Conservation (phyloP, 2,329 filamentous ascomycete genomes). For the Zymoseptoria brevis region DNA sequence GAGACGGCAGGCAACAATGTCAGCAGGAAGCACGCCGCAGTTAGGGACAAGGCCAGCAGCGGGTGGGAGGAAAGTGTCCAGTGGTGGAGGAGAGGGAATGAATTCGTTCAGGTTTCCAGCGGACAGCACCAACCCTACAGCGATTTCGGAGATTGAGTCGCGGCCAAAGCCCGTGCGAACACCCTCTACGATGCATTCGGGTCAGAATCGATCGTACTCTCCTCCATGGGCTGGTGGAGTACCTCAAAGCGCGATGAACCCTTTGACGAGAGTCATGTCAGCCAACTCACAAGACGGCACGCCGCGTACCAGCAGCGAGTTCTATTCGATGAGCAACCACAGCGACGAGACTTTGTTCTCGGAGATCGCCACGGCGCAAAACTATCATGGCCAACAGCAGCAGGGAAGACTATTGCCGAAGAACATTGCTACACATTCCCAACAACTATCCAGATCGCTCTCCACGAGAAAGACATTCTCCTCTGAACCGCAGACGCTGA, state of each 20-base stretch:
- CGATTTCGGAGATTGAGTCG: constrained; percentile 2
- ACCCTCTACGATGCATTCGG: constrained; percentile 30
- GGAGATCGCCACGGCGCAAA: constrained; percentile 56
- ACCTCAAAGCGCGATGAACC: constrained; percentile 42
- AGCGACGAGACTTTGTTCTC: constrained; percentile 89
- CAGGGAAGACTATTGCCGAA: constrained; percentile 46
- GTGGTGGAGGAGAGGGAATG: not conserved
- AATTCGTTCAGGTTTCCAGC: constrained; percentile 26
- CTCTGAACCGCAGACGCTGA: constrained; percentile 65
- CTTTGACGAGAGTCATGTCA: constrained; percentile 63
- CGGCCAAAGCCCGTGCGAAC: constrained; percentile 23
- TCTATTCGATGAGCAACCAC: constrained; percentile 90
- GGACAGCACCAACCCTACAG: constrained; percentile 21
- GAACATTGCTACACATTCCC: constrained; percentile 22
- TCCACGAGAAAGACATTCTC: constrained; percentile 25
- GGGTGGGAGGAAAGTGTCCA: not conserved
- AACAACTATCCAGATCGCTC: constrained; percentile 37
- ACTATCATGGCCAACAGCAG: constrained; percentile 21
- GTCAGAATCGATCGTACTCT: constrained; percentile 24
- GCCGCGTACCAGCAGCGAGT: constrained; percentile 84
- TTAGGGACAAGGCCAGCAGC: constrained; percentile 14
- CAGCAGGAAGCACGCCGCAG: constrained; percentile 26
- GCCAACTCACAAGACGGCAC: constrained; percentile 70
- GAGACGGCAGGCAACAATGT: constrained; percentile 23
- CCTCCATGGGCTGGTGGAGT: constrained; percentile 14